Evolutionary conservation across 768 basidiomycete genomes (phyloP).

Genomic region (Clitopilus passeckerianus): DNA sequence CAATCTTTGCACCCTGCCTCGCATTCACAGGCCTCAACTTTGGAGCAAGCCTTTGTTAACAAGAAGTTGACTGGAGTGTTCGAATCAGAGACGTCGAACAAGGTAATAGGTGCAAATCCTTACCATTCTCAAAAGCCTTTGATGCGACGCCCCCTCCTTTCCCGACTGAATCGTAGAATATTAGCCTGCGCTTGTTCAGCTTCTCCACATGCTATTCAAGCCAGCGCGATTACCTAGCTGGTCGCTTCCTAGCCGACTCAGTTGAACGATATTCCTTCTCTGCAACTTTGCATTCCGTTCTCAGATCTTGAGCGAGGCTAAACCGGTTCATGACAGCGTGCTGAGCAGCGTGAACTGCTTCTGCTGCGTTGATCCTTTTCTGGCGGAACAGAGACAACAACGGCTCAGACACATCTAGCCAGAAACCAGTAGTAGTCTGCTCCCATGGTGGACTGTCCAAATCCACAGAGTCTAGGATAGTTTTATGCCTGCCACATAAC

Average conservation of each 20-base stretch:
- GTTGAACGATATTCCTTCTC: constrained; percentile 65
- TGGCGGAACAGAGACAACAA: constrained; percentile 47
- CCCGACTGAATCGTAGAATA: constrained; percentile 75
- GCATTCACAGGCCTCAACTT: constrained; percentile 62
- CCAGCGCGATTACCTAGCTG: constrained; percentile 44
- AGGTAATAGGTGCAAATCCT: constrained; percentile 6
- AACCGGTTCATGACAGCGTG: constrained; percentile 83
- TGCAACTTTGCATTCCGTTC: constrained; percentile 78
- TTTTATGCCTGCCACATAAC: constrained; percentile 38
- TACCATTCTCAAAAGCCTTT: constrained; percentile 82
- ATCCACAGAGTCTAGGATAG: constrained; percentile 73
- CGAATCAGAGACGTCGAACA: constrained; percentile 1
- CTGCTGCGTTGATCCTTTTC: constrained; percentile 64
- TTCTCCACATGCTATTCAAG: not conserved
- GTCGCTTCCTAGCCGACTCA: constrained; percentile 56
- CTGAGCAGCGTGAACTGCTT: constrained; percentile 79
- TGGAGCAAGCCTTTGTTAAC: constrained; percentile 51
- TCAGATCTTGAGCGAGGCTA: constrained; percentile 59
- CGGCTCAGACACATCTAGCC: constrained; percentile 67
- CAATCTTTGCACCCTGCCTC: constrained; percentile 67
- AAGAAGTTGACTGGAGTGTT: constrained; percentile 44
- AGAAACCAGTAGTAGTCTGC: constrained; percentile 66
- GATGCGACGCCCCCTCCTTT: constrained; percentile 68
- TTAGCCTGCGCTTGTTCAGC: constrained; percentile 42
- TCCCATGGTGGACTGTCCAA: constrained; percentile 76